Evolutionary conservation across 306 rosid species (phyloP).

Genomic region (Lathyrus aphaca): DNA sequence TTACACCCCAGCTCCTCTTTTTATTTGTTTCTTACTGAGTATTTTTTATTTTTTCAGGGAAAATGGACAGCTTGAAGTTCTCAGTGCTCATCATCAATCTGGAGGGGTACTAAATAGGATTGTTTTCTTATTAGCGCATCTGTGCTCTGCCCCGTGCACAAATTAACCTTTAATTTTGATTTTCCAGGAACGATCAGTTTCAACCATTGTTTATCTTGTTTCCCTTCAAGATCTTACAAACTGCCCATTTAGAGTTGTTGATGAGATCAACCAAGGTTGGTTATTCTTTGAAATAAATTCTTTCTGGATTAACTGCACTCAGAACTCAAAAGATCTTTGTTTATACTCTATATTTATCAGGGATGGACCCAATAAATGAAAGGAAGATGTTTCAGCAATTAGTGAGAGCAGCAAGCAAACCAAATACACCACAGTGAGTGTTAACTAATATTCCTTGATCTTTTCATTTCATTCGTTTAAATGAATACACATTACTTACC

Average conservation of each 20-base stretch:
- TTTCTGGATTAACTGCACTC: conserved; percentile 30
- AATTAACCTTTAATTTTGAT: conserved; percentile 31
- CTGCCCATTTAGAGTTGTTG: conserved; percentile 98
- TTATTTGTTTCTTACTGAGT: conserved; percentile 23
- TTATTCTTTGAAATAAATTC: conserved; percentile 28
- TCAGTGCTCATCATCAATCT: conserved; percentile 96
- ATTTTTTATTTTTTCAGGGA: conserved; percentile 55
- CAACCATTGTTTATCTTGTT: conserved; percentile 95
- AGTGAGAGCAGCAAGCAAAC: conserved; percentile 97
- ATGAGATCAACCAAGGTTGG: conserved; percentile 97
- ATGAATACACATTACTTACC: not conserved
- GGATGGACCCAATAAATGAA: conserved; percentile 98
- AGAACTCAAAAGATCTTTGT: conserved; percentile 18
- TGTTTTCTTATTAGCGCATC: conserved; percentile 30
- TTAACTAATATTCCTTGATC: conserved; percentile 29
- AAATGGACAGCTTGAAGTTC: conserved; percentile 77
- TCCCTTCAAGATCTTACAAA: conserved; percentile 95
- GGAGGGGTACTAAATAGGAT: conserved; percentile 77
- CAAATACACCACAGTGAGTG: conserved; percentile 91
- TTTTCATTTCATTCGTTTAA: conserved; percentile 11
- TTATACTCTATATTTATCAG: conserved; percentile 46
- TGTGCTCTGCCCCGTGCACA: conserved; percentile 7
- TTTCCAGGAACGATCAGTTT: conserved; percentile 86
- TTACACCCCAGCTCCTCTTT: conserved; percentile 6
- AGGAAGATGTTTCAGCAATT: conserved; percentile 98